phyloP scores from a whole-genome alignment of 2,329 filamentous ascomycete species.

The Zelopaecilomyces penicillatus region DNA sequence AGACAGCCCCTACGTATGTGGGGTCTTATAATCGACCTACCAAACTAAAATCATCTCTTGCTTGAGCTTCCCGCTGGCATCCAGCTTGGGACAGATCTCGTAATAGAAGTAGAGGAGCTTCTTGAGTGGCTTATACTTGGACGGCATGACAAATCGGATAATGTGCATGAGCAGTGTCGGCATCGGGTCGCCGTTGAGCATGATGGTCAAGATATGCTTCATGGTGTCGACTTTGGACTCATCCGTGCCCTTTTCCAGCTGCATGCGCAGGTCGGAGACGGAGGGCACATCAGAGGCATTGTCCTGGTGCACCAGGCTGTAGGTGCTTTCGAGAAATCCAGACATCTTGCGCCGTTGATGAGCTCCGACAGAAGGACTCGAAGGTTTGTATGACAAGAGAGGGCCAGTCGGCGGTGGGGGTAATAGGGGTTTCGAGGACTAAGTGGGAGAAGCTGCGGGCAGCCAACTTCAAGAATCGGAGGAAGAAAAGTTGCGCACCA shows the following conservation, averaged over 20 bases:
- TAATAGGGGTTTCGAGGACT: constrained; percentile 21
- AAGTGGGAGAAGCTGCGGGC: constrained; percentile 10
- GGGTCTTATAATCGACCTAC: constrained; percentile 35
- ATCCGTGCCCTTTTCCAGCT: constrained; percentile 89
- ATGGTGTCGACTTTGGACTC: constrained; percentile 91
- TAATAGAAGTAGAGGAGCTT: constrained; percentile 99
- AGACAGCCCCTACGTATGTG: neutral
- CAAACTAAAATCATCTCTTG: constrained; percentile 99
- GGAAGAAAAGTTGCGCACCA: constrained; percentile 17
- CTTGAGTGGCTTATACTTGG: constrained; percentile 91
- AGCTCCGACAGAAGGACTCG: constrained; percentile 1
- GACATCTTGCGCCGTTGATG: constrained; percentile 59
- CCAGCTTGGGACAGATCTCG: constrained; percentile 95
- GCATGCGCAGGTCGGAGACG: constrained; percentile 82
- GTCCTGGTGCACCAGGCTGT: constrained; percentile 96
- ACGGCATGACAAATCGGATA: constrained; percentile 99
- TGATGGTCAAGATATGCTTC: constrained; percentile 92
- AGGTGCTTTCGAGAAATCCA: constrained; percentile 87
- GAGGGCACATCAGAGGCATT: constrained; percentile 89
- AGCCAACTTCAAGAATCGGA: constrained; percentile 16
- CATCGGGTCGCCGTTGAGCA: constrained; percentile 98
- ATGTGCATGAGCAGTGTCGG: constrained; percentile 97
- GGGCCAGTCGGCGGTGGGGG: constrained; percentile 21
- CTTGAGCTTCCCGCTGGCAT: constrained; percentile 87
- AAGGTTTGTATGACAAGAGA: neutral